Percentiles rank a stretch among this genome's conserved stretches.
Conservation (phyloP, 495 filamentous ascomycete genomes). For the Penicillium parvum region DNA sequence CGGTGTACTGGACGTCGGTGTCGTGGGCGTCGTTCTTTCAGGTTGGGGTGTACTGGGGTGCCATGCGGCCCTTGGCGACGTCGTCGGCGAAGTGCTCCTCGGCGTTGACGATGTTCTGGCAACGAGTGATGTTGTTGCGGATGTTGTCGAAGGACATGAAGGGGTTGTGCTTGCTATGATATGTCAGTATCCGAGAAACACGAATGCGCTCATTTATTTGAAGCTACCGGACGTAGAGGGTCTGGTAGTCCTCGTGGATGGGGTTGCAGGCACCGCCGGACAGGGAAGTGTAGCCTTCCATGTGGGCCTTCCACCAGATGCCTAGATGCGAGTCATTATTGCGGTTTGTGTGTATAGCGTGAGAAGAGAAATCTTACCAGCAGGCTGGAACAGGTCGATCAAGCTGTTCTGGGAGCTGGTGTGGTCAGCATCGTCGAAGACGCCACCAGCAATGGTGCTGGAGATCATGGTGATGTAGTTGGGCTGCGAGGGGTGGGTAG, state of each 20-base stretch:
- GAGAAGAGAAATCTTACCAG: too few species aligned
- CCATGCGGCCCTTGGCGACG: constrained; percentile 5
- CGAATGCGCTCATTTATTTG: background rate
- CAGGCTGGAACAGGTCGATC: constrained; percentile 10
- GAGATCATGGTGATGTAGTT: constrained; percentile 15
- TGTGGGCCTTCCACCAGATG: constrained; percentile 12
- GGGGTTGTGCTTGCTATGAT: constrained; percentile 15
- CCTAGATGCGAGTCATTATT: too few species aligned
- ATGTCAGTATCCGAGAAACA: too few species aligned
- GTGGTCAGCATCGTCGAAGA: constrained; percentile 11
- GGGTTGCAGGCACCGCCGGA: constrained; percentile 11
- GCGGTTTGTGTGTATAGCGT: too few species aligned
- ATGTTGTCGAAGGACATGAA: constrained; percentile 19
- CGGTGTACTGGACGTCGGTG: constrained; percentile 10
- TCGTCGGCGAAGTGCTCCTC: constrained; percentile 9
- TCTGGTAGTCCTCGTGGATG: constrained; percentile 2
- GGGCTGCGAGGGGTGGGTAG: constrained; percentile 11
- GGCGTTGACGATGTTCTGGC: constrained; percentile 15
- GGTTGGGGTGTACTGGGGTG: constrained; percentile 8
- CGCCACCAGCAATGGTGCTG: constrained; percentile 9
- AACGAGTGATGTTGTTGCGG: constrained; percentile 8
- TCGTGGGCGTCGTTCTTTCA: constrained; percentile 11
- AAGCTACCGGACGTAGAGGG: constrained; percentile 11
- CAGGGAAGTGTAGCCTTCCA: constrained; percentile 11
- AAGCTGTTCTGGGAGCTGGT: constrained; percentile 10